Conservation (phyloP, 345 rosid genomes). For the Gossypium arboreum region DNA sequence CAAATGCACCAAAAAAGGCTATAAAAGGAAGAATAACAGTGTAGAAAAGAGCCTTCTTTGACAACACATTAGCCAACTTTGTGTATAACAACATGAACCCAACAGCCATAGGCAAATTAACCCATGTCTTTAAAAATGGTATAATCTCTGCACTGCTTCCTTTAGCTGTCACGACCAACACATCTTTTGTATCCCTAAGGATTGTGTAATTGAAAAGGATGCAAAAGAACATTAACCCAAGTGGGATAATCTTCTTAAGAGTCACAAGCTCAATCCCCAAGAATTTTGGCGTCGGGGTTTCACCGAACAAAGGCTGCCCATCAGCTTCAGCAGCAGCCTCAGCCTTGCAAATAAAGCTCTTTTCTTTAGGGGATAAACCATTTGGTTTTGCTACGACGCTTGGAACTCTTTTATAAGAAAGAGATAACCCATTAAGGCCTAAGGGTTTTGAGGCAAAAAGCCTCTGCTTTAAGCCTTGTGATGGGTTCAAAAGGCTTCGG, state of each 20-base stretch:
- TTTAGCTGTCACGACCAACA: conserved; percentile 89
- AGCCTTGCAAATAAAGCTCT: conserved; percentile 70
- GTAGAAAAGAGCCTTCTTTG: conserved; percentile 86
- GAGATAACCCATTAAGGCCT: conserved; percentile 44
- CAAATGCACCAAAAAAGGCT: conserved; percentile 93
- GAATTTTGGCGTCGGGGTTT: conserved; percentile 50
- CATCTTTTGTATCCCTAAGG: conserved; percentile 98
- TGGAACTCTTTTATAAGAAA: conserved; percentile 43
- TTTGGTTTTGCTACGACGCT: conserved; percentile 43
- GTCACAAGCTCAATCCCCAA: conserved; percentile 67
- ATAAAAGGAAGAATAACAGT: conserved; percentile 84
- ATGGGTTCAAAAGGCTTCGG: conserved; percentile 46
- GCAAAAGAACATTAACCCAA: conserved; percentile 95
- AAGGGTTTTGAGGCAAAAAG: conserved; percentile 57
- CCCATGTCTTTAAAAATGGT: conserved; percentile 96
- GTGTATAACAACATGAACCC: conserved; percentile 93
- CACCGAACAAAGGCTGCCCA: conserved; percentile 44
- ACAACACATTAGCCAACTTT: conserved; percentile 64
- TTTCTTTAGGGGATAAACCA: conserved; percentile 40
- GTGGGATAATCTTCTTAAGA: conserved; percentile 79
- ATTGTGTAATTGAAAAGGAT: conserved; percentile 92
- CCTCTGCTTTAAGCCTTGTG: conserved; percentile 67
- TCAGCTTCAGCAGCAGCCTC: conserved; percentile 66
- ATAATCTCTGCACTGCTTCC: conserved; percentile 98
- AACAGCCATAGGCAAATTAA: conserved; percentile 95